A percentile compares a stretch with the other conserved stretches of the same genome.
Conservation (phyloP, 2,329 filamentous ascomycete species). For the Monilinia vaccinii-corymbosi region DNA sequence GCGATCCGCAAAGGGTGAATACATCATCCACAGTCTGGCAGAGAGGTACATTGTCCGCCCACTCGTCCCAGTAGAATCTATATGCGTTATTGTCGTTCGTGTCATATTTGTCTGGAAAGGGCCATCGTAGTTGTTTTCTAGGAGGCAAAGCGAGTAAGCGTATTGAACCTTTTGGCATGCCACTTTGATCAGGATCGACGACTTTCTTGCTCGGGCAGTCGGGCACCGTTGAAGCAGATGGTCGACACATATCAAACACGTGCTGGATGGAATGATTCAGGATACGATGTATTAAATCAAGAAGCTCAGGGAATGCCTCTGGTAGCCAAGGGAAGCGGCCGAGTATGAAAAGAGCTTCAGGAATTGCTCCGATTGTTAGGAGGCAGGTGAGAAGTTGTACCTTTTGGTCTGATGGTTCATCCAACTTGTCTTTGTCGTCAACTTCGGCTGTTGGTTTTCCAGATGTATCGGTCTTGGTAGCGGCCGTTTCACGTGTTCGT, state of each 20-base stretch:
- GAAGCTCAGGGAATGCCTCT: constrained; percentile 73
- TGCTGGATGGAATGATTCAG: constrained; percentile 73
- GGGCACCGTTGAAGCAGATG: constrained; percentile 34
- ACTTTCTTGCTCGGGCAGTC: constrained; percentile 39
- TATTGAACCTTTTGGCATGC: constrained; percentile 60
- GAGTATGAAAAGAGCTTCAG: constrained; percentile 85
- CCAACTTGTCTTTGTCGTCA: constrained; percentile 43
- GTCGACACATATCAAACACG: constrained; percentile 44
- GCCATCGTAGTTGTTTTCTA: constrained; percentile 72
- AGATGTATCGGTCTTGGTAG: constrained; percentile 41
- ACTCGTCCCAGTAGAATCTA: constrained; percentile 95
- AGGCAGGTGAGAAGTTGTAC: constrained; percentile 74
- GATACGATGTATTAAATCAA: constrained; percentile 76
- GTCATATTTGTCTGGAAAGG: constrained; percentile 69
- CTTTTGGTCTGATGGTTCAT: constrained; percentile 81
- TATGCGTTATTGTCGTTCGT: constrained; percentile 69
- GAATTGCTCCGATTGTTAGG: constrained; percentile 82
- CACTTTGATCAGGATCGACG: constrained; percentile 52
- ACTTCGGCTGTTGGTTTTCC: constrained; percentile 37
- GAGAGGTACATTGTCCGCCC: constrained; percentile 84
- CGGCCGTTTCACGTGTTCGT: constrained; percentile 40
- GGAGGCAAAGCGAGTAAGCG: constrained; percentile 49
- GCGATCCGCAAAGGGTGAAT: constrained; percentile 73
- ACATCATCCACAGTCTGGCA: constrained; percentile 89
- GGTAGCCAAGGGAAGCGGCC: constrained; percentile 89